Percentiles rank a stretch among this genome's conserved stretches.
phyloP scores from a whole-genome alignment of 2,329 filamentous ascomycete species.

The Capronia epimyces region DNA sequence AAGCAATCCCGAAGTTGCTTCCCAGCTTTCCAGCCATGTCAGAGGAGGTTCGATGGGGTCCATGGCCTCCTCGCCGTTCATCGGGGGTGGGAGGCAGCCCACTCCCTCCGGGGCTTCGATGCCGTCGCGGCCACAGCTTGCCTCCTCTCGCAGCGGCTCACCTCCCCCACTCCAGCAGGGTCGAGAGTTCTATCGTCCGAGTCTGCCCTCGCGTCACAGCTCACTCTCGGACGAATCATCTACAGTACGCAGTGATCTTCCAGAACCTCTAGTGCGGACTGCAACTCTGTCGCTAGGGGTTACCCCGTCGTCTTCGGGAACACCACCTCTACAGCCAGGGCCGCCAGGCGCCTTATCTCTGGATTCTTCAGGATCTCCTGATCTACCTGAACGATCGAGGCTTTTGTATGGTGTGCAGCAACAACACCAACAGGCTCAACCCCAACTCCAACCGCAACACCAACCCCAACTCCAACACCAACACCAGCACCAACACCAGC shows the following conservation, averaged over 20 bases:
- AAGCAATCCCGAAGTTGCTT: constrained; percentile 7
- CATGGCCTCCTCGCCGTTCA: constrained; percentile 20
- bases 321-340: constrained; percentile 18
- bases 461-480: neutral
- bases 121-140: constrained; percentile 13
- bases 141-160: constrained; percentile 22
- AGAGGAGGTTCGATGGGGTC: constrained; percentile 26
- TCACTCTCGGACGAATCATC: constrained; percentile 27
- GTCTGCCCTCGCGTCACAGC: constrained; percentile 24
- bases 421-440: constrained; percentile 14
- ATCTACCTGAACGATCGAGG: constrained; percentile 13
- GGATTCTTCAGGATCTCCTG: constrained; percentile 12
- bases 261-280: constrained; percentile 22
- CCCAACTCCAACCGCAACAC: constrained; percentile 13
- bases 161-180: constrained; percentile 14
- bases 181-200: constrained; percentile 20
- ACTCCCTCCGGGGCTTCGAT: neutral
- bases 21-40: constrained; percentile 16
- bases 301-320: constrained; percentile 11
- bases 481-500: neutral
- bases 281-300: constrained; percentile 18
- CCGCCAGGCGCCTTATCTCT: constrained; percentile 2
- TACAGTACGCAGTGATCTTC: constrained; percentile 20
- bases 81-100: constrained; percentile 8
- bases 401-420: constrained; percentile 14